These are phyloP conservation scores for Murraya paniculata DNA, from an alignment of 345 rosid species.

Conservation along the genomic window DNA sequence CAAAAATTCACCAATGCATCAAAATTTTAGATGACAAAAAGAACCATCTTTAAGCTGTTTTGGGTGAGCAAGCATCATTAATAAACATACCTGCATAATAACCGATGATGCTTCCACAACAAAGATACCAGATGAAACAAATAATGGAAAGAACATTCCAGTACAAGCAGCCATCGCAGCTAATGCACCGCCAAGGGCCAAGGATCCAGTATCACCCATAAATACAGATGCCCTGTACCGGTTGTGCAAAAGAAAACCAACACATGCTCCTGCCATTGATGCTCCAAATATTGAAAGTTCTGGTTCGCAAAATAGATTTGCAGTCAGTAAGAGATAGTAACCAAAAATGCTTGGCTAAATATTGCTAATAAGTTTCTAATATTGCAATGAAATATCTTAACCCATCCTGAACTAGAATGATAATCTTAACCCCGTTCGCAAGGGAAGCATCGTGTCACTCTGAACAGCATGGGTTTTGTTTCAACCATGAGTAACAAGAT, in stretches of 20 bases:
- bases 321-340: slow-evolving; percentile 4
- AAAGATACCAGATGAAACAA: slow-evolving; percentile 76
- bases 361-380: neutral
- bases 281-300: slow-evolving; percentile 88
- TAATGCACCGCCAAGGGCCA: slow-evolving; percentile 88
- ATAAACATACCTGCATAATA: slow-evolving; percentile 54
- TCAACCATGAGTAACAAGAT: neutral
- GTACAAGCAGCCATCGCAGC: slow-evolving; percentile 97
- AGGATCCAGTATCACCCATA: slow-evolving; percentile 84
- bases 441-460: neutral
- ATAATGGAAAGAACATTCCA: slow-evolving; percentile 89
- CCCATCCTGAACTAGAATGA: neutral
- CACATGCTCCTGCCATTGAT: slow-evolving; percentile 94
- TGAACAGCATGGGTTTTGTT: neutral
- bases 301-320: slow-evolving; percentile 26
- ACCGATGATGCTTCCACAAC: slow-evolving; percentile 62
- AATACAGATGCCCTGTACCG: slow-evolving; percentile 76
- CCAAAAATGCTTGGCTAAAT: neutral
- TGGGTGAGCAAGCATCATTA: neutral
- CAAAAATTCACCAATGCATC: neutral
- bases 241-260: slow-evolving; percentile 86
- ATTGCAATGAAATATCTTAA: neutral
- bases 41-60: neutral
- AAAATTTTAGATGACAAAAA: neutral
- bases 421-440: no score